A percentile compares a stretch with the other conserved stretches of the same genome.
Evolutionary conservation across 306 rosid species (phyloP).

Genomic region (Nissolia schottii): DNA sequence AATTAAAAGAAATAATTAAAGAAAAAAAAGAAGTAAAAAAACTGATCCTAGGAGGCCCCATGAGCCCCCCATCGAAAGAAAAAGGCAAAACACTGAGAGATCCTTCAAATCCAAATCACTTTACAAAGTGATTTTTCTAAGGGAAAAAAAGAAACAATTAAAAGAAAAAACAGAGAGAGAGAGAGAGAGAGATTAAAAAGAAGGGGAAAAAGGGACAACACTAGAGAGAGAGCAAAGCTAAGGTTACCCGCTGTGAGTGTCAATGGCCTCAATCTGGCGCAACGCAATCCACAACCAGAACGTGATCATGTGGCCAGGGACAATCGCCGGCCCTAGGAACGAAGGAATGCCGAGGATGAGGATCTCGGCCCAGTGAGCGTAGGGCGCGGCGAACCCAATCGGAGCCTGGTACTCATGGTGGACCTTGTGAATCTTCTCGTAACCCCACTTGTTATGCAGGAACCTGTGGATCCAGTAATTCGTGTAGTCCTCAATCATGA

Average conservation of each 20-base stretch:
- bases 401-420: constrained; percentile 96
- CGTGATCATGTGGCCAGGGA: constrained; percentile 88
- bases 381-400: constrained; percentile 83
- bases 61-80: constrained; percentile 15
- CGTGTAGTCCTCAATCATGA: constrained; percentile 81
- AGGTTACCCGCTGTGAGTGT: constrained; percentile 87
- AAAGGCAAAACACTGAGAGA: constrained; percentile 40
- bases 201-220: constrained; percentile 9
- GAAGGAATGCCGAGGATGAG: constrained; percentile 92
- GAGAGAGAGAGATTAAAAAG: constrained; percentile 10
- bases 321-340: constrained; percentile 90
- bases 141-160: not conserved
- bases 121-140: constrained; percentile 23
- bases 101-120: constrained; percentile 47
- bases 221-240: not conserved
- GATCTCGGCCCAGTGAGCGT: constrained; percentile 95
- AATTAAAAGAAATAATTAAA: not conserved
- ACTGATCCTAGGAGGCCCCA: constrained; percentile 15
- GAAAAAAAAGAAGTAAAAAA: not conserved
- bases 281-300: constrained; percentile 92
- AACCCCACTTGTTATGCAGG: constrained; percentile 85
- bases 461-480: constrained; percentile 96
- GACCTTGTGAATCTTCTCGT: constrained; percentile 77
- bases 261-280: constrained; percentile 92
- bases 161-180: constrained; percentile 23